Evolutionary conservation across 257 asterid genomes (phyloP).

Genomic region (Ballota nigra): DNA sequence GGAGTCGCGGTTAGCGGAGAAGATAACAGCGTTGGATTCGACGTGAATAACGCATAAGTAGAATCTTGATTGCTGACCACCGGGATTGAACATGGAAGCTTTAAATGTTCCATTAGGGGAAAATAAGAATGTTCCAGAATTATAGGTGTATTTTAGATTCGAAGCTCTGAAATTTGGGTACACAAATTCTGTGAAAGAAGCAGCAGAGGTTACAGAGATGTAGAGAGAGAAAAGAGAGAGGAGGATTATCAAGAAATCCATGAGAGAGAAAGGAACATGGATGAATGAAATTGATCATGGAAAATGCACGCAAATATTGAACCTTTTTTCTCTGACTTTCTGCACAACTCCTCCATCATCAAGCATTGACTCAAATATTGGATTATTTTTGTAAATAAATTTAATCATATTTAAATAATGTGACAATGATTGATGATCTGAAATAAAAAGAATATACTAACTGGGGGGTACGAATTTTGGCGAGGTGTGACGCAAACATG

Average conservation of each 20-base stretch:
- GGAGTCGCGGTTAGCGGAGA: constrained; percentile 69
- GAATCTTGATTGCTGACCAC: constrained; percentile 33
- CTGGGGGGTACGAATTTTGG: constrained; percentile 23
- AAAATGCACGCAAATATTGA: not conserved
- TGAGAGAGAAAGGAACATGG: constrained; percentile 25
- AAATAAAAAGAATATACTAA: not conserved
- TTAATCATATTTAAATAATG: constrained; percentile 2
- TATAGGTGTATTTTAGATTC: constrained; percentile 29
- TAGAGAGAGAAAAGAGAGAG: constrained; percentile 26
- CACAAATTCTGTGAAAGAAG: constrained; percentile 38
- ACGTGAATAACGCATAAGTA: constrained; percentile 63
- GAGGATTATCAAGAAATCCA: constrained; percentile 39
- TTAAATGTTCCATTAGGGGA: constrained; percentile 54
- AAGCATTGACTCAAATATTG: constrained; percentile 23
- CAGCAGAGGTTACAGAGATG: constrained; percentile 14
- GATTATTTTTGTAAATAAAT: constrained; percentile 1
- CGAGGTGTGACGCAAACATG: constrained; percentile 26
- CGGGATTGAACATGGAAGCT: constrained; percentile 54
- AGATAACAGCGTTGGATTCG: constrained; percentile 46
- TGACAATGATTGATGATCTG: constrained; percentile 34
- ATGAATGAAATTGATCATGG: not conserved
- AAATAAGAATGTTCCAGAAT: constrained; percentile 48
- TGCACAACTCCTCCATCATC: constrained; percentile 16
- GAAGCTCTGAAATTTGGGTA: constrained; percentile 63
- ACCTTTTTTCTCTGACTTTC: constrained; percentile 14